Conservation (phyloP, 2,329 filamentous ascomycete species). For the Sporothrix brasiliensis region DNA sequence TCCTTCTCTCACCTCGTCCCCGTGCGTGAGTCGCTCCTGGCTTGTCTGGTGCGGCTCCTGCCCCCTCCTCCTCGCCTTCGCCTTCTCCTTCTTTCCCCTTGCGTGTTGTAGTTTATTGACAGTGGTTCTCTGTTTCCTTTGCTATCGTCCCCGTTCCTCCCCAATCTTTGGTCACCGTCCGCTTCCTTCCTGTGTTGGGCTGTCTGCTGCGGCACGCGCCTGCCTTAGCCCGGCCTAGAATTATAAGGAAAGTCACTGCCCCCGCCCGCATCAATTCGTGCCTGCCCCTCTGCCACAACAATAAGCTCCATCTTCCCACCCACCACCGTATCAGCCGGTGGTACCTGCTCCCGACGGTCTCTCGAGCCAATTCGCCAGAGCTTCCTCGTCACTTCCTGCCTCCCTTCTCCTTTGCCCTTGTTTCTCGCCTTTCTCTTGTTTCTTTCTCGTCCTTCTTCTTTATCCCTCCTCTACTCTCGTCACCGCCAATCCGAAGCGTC, state of each 20-base stretch:
- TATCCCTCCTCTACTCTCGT: not conserved
- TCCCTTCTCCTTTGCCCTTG: not conserved
- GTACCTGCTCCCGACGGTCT: not conserved
- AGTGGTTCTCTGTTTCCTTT: not conserved
- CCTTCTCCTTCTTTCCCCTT: not conserved
- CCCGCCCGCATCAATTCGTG: conserved; percentile 15
- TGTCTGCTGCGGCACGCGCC: conserved; percentile 10
- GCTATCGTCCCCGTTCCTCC: not conserved
- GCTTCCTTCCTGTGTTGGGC: conserved; percentile 2
- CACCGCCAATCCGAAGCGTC: not conserved
- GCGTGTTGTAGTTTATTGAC: not conserved
- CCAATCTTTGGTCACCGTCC: not conserved
- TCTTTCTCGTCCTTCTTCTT: not conserved
- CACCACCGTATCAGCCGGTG: not conserved
- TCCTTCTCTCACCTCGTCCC: conserved; percentile 3
- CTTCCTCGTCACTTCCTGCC: not conserved
- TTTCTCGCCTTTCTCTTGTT: not conserved
- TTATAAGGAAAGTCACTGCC: not conserved
- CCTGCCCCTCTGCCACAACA: conserved; percentile 18
- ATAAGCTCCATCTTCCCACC: conserved; percentile 13
- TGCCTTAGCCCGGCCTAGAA: conserved; percentile 1
- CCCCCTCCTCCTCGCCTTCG: not conserved
- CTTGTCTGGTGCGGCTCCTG: not conserved
- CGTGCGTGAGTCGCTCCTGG: conserved; percentile 17
- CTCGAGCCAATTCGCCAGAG: conserved; percentile 22